Base-by-base conservation (phyloP, 2,329 filamentous ascomycete species). In the Aspergillus fumigatus region DNA sequence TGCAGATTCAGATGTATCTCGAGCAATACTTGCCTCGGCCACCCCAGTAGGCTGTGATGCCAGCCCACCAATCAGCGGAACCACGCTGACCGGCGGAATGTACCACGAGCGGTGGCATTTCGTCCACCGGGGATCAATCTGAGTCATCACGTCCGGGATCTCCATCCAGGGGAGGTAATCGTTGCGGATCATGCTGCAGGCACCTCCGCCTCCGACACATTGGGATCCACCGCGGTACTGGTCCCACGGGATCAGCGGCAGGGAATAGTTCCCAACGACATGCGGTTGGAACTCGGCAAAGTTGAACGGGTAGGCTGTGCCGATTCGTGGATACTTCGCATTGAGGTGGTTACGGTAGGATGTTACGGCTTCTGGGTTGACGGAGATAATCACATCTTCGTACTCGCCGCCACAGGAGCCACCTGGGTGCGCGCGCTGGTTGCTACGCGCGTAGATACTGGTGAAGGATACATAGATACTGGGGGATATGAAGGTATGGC, bases 391-490 rank as follows among this genome's bases (percentile, higher is more conserved):
- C 1, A 50, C 56, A 48, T 66, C 55, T 38, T 45, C 48, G 50
- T 66, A 56, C 3, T 62, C 54, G 9, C 48, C 59, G 14, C 64
- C 64, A 25, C 64, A 66, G n/a, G 56, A 59, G 21, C 48, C 48
- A 26, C 63, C 63, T 0, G 56, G 52, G 48, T 61, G 61, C 10
- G 32, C 58, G 14, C 62, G 61, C 3, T 50, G 56, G 48, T 65
- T 66, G 43, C 63, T 63, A 27, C 59, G 54, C 21, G 64, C 64
- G 52, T 63, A 62, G 48, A 66, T 64, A 7, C 54, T 50, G 3
- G 63, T 65, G 40, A 66, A 65, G 8, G 64, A 66, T 43, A 66
- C 52, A 47, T 66, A 66, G 23, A 64, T 53, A 4, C 50, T 62
- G 0, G 64, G 64, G 3, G 64, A 66, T 14, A 59, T 41, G 54